These are phyloP conservation scores for Lyophyllum atratum DNA, from an alignment of 768 basidiomycete genomes.

Conservation along the genomic window DNA sequence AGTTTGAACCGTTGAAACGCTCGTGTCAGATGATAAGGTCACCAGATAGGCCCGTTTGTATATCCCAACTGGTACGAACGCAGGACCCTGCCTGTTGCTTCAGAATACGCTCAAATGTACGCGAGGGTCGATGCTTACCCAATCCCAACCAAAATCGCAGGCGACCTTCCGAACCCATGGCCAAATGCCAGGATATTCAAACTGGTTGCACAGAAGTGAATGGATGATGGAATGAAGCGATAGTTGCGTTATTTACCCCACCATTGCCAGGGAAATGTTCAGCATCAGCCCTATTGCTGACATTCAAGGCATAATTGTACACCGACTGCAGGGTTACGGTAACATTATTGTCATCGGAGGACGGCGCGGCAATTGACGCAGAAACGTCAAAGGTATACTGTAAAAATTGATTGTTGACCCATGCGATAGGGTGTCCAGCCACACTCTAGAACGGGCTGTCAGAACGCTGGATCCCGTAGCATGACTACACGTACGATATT, in stretches of 20 bases:
- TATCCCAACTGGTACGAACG: constrained; percentile 57
- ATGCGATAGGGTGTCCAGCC: constrained; percentile 51
- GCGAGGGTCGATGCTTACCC: constrained; percentile 34
- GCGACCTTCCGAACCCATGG: constrained; percentile 52
- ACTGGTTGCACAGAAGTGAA: constrained; percentile 30
- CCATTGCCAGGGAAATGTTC: constrained; percentile 41
- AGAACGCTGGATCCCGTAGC: neutral
- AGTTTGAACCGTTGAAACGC: constrained; percentile 14
- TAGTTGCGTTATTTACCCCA: constrained; percentile 25
- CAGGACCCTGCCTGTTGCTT: constrained; percentile 46
- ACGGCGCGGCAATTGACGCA: constrained; percentile 34
- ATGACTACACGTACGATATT: constrained; percentile 44
- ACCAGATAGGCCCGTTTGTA: constrained; percentile 58
- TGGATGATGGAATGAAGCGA: neutral
- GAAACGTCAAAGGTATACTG: constrained; percentile 57
- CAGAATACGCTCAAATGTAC: neutral
- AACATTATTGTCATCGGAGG: constrained; percentile 39
- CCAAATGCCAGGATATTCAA: constrained; percentile 50
- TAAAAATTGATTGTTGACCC: constrained; percentile 60
- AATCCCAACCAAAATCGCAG: constrained; percentile 66
- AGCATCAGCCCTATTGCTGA: constrained; percentile 48
- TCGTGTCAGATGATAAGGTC: constrained; percentile 31
- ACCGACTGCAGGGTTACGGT: constrained; percentile 57
- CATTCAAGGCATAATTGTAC: constrained; percentile 54
- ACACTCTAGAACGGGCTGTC: constrained; percentile 37